Evolutionary conservation across 768 basidiomycete species (phyloP), one percentile per base, ranked within the genome.

Genomic region (Podaxis sp.): DNA sequence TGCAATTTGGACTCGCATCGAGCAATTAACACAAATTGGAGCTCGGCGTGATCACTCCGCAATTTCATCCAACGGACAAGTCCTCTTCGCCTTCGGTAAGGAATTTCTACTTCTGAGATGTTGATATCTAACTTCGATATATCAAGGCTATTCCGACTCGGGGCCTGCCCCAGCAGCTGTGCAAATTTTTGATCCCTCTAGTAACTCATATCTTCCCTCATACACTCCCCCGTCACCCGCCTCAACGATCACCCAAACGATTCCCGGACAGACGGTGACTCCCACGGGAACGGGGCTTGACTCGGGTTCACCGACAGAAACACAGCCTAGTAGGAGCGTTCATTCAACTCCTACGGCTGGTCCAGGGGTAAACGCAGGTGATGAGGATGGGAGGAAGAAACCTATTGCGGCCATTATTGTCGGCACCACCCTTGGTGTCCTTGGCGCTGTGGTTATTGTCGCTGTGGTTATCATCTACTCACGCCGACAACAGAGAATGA

Each of bases 31-130:
- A 16, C 80, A 82, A 55, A 71, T 93, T 4, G 90, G 89, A 2
- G 67, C 78, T 23, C 77, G 91, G 52, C 82, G 81, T 48, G 90
- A 94, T 70, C 93, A 95, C 70, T 82, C 87, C 64, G 92, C 89
- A 9, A 76, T 88, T 3, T 76, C 77, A 37, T 76, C 80, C 35
- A 87, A 85, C 11, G 74, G 77, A 35, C 77, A 83, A 57, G 85
- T 93, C 21, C 69, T 95, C 9, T 90, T 94, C 70, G 89, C 87
- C 36, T 90, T 88, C 67, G 91, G 91, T 92, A 65, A 65, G 88
- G 73, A 6, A 46, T 27, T n/a, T 59, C 32, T 37, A 38, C 42
- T 25, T 16, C 57, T 27, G 14, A 10, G 46, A 18, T 50, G 36
- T 46, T 35, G 23, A 6, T 53, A 40, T 55, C 47, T 40, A 55